Percentiles rank a stretch among this genome's conserved stretches.
phyloP scores from a whole-genome alignment of 2,329 filamentous ascomycete genomes.

The Penicillium vulpinum region DNA sequence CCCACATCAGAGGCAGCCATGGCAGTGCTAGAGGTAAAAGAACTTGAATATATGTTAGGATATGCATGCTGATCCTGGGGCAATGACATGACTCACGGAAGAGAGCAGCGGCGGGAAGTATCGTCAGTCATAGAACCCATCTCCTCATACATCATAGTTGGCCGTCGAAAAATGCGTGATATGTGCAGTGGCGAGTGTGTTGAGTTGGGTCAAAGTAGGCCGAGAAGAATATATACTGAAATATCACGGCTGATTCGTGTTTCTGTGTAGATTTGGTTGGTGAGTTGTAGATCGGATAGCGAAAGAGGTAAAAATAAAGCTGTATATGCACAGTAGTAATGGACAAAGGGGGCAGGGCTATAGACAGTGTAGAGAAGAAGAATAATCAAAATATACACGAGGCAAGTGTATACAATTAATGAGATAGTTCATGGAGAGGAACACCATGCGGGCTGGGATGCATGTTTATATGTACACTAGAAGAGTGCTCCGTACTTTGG shows the following conservation, averaged over 20 bases:
- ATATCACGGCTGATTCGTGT: not conserved
- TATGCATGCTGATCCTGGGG: not conserved
- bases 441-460: constrained; percentile 27
- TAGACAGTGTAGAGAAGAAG: constrained; percentile 13
- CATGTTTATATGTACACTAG: constrained; percentile 38
- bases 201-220: constrained; percentile 1
- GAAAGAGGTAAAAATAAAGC: constrained; percentile 11
- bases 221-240: constrained; percentile 19
- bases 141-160: constrained; percentile 33
- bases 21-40: constrained; percentile 19
- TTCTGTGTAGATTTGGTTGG: constrained; percentile 10
- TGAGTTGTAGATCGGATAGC: not conserved
- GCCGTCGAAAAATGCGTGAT: constrained; percentile 12
- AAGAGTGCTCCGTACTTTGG: constrained; percentile 21
- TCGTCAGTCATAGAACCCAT: constrained; percentile 32
- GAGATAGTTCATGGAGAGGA: constrained; percentile 24
- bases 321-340: constrained; percentile 24
- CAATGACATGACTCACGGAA: constrained; percentile 33
- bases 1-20: constrained; percentile 29
- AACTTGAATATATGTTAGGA: constrained; percentile 13
- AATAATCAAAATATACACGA: constrained; percentile 27
- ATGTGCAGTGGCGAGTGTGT: constrained; percentile 14
- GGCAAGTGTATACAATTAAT: constrained; percentile 25
- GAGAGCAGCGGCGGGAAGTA: constrained; percentile 33
- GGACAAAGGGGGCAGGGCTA: constrained; percentile 12